These are phyloP conservation scores for Dryas alaskensis DNA, from an alignment of 306 rosid genomes.

Conservation along the genomic window DNA sequence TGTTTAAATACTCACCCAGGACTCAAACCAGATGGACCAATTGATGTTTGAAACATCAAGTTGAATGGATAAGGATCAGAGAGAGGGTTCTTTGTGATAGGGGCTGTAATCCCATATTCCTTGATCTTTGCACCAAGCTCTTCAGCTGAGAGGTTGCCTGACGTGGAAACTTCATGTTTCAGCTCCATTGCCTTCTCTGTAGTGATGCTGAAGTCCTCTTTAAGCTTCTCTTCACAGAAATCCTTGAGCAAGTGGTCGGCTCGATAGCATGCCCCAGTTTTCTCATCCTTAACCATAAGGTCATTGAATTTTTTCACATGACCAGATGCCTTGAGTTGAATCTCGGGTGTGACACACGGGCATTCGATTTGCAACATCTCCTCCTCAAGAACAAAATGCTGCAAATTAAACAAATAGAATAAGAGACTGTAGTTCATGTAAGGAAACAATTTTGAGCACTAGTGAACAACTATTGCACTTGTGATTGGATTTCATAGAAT, in stretches of 20 bases:
- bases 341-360: slow-evolving; percentile 93
- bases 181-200: slow-evolving; percentile 67
- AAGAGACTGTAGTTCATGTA: too few relatives aligned
- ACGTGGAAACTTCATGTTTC: slow-evolving; percentile 56
- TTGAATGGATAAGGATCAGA: slow-evolving; percentile 97
- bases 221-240: slow-evolving; percentile 77
- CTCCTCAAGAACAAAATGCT: slow-evolving; percentile 97
- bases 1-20: slow-evolving; percentile 60
- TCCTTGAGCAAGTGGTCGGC: slow-evolving; percentile 95
- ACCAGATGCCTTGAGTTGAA: slow-evolving; percentile 83
- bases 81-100: slow-evolving; percentile 76
- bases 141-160: slow-evolving; percentile 71
- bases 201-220: slow-evolving; percentile 65
- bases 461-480: too few relatives aligned
- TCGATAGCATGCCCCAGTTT: slow-evolving; percentile 74
- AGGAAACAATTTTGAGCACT: too few relatives aligned
- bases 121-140: slow-evolving; percentile 75
- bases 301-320: slow-evolving; percentile 95
- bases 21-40: slow-evolving; percentile 82
- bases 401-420: slow-evolving; percentile 14
- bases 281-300: slow-evolving; percentile 92
- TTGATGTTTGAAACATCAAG: slow-evolving; percentile 94
- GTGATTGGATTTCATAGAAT: too few relatives aligned
- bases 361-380: slow-evolving; percentile 95
- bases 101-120: slow-evolving; percentile 83